Evolutionary conservation across 2,329 filamentous ascomycete genomes (phyloP).

Genomic region (Pseudonectria foliicola): DNA sequence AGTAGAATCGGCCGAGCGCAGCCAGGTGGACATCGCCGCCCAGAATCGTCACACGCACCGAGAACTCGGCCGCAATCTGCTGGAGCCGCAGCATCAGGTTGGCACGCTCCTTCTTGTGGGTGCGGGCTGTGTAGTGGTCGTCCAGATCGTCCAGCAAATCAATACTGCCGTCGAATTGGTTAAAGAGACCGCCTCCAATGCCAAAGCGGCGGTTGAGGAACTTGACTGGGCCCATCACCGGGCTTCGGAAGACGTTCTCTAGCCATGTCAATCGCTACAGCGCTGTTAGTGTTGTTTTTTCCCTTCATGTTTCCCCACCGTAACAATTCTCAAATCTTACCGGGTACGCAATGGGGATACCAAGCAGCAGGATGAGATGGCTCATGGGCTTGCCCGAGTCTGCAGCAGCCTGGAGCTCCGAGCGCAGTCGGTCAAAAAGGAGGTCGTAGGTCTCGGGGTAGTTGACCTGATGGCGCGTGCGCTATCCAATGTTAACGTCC

Average conservation of each 20-base stretch:
- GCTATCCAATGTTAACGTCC: conserved; percentile 46
- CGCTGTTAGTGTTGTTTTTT: conserved; percentile 8
- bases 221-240: conserved; percentile 80
- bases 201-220: conserved; percentile 88
- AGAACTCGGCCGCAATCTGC: conserved; percentile 75
- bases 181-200: conserved; percentile 77
- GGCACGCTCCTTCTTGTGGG: conserved; percentile 84
- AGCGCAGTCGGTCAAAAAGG: conserved; percentile 68
- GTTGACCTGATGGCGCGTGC: conserved; percentile 89
- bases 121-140: conserved; percentile 89
- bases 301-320: conserved; percentile 9
- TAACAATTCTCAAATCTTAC: conserved; percentile 35
- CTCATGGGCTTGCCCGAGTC: conserved; percentile 68
- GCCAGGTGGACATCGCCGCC: conserved; percentile 92
- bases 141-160: conserved; percentile 90
- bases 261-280: conserved; percentile 83
- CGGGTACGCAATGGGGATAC: conserved; percentile 81
- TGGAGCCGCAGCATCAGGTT: conserved; percentile 76
- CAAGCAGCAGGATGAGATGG: conserved; percentile 80
- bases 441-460: conserved; percentile 85
- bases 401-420: conserved; percentile 64
- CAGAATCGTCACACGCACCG: conserved; percentile 83
- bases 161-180: conserved; percentile 87
- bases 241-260: conserved; percentile 83
- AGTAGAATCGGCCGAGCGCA: conserved; percentile 90